Percentiles rank a stretch among this genome's conserved stretches.
phyloP scores from a whole-genome alignment of 495 filamentous ascomycete species.

The Xanthoparmelia taractica region DNA sequence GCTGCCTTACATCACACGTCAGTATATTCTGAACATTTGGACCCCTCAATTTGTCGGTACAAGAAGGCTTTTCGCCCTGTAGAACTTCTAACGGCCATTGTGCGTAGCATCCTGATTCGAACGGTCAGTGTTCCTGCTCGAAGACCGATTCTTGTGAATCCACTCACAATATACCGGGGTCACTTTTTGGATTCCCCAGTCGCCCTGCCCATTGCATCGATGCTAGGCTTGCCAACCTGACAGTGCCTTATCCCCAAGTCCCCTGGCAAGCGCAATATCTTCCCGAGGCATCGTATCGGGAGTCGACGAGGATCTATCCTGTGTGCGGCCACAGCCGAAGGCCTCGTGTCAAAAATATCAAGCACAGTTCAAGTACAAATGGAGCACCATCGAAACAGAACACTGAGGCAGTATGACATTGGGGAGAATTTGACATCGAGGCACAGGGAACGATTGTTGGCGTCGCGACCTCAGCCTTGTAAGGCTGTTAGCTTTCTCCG shows the following conservation, averaged over 20 bases:
- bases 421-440: background rate
- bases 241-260: background rate
- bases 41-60: background rate
- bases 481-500: background rate
- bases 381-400: background rate
- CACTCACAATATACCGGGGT: slow-evolving; percentile 8
- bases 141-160: background rate
- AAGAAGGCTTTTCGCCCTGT: background rate
- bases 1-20: background rate
- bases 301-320: background rate
- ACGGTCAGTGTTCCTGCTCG: background rate
- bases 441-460: background rate
- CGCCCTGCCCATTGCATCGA: background rate
- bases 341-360: background rate
- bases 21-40: background rate
- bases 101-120: slow-evolving; percentile 5
- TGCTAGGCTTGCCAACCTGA: background rate
- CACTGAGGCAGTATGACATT: background rate
- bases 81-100: slow-evolving; percentile 9
- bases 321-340: background rate
- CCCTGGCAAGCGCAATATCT: slow-evolving; percentile 1
- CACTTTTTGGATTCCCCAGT: background rate
- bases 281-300: background rate
- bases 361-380: background rate
- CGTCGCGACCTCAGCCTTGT: background rate